Evolutionary conservation across 225 moss, liverwort and hornwort genomes (phyloP).

Genomic region (Lunularia cruciata): DNA sequence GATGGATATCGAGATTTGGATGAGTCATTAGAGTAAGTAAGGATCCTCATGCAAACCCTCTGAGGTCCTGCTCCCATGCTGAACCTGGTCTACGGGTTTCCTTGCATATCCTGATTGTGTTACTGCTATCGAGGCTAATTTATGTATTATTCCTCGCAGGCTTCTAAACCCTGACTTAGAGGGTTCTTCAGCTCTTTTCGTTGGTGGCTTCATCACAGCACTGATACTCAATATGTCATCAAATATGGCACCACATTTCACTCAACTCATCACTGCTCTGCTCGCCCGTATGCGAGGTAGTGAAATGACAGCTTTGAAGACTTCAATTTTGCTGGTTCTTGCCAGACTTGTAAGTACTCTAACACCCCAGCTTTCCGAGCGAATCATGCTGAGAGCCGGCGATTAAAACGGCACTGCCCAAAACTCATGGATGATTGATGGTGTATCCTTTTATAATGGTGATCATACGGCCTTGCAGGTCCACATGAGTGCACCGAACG

Average conservation of each 20-base stretch:
- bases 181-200: slow-evolving; percentile 80
- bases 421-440: too few species aligned
- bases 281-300: slow-evolving; percentile 68
- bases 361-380: too few species aligned
- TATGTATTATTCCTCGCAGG: slow-evolving; percentile 35
- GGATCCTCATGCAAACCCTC: too few species aligned
- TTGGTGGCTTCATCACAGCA: slow-evolving; percentile 71
- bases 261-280: slow-evolving; percentile 69
- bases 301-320: slow-evolving; percentile 65
- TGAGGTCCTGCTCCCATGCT: too few species aligned
- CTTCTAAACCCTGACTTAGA: slow-evolving; percentile 80
- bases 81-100: too few species aligned
- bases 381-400: too few species aligned
- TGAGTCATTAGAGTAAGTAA: too few species aligned
- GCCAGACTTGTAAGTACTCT: slow-evolving; percentile 71
- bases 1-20: too few species aligned
- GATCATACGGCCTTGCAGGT: slow-evolving; percentile 51
- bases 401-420: too few species aligned
- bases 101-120: too few species aligned
- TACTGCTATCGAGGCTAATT: too few species aligned
- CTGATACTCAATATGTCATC: slow-evolving; percentile 69
- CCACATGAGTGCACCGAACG: slow-evolving; percentile 83
- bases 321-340: slow-evolving; percentile 66
- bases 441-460: too few species aligned
- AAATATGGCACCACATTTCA: slow-evolving; percentile 74